Percentiles rank a stretch among this genome's conserved stretches.
phyloP scores from a whole-genome alignment of 352 stramenopile species.

The Poterioochromonas sp. region DNA sequence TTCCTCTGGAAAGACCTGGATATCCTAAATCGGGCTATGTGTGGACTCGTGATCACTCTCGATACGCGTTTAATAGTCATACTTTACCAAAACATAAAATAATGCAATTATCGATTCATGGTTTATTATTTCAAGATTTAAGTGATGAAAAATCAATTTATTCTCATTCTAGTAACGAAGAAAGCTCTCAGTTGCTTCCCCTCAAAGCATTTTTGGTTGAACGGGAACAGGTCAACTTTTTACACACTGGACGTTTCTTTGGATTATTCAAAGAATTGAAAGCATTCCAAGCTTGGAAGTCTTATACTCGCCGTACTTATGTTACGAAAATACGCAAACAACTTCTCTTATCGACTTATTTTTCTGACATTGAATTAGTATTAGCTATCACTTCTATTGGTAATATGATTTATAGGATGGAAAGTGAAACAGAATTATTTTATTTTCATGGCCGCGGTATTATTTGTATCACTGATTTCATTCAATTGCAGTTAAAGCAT shows the following conservation, averaged over 20 bases:
- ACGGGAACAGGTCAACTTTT: not conserved
- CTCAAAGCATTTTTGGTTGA: slow-evolving; percentile 1
- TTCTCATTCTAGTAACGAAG: no score
- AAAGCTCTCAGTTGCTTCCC: not conserved
- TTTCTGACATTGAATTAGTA: slow-evolving; percentile 16
- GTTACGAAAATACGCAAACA: not conserved
- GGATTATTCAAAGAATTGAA: slow-evolving; percentile 20
- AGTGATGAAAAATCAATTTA: slow-evolving; percentile 2
- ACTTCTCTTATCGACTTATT: not conserved
- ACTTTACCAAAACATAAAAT: slow-evolving; percentile 2
- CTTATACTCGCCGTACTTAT: not conserved
- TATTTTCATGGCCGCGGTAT: not conserved
- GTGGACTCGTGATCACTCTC: not conserved
- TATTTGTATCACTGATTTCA: not conserved
- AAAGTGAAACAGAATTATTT: slow-evolving; percentile 15
- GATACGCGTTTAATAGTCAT: not conserved
- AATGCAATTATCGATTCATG: slow-evolving; percentile 29
- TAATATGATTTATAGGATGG: not conserved
- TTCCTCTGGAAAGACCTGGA: slow-evolving; percentile 21
- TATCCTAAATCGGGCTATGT: not conserved
- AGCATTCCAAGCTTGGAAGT: not conserved
- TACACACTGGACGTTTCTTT: slow-evolving; percentile 18
- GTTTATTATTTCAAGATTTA: not conserved
- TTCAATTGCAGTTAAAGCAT: slow-evolving; percentile 1
- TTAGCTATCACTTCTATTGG: not conserved